These are phyloP conservation scores for Alternaria incomplexa DNA, from an alignment of 2,329 filamentous ascomycete species.

Conservation along the genomic window DNA sequence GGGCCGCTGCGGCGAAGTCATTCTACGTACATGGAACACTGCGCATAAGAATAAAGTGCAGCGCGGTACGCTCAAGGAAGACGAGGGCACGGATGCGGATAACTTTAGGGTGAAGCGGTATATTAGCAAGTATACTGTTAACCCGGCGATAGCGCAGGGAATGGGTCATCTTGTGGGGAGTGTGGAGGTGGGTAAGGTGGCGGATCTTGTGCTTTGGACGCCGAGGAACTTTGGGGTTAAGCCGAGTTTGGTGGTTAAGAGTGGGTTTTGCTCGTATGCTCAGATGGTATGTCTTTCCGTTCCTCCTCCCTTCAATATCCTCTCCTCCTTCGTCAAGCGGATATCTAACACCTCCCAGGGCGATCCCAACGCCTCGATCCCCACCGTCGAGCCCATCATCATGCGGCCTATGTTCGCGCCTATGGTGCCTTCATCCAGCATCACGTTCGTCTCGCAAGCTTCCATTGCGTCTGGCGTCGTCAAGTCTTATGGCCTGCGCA, in stretches of 20 bases:
- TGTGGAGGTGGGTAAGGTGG: conserved; percentile 86
- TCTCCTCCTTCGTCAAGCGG: neutral
- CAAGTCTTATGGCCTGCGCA: conserved; percentile 75
- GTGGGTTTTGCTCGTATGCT: conserved; percentile 80
- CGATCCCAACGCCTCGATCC: conserved; percentile 67
- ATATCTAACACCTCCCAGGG: conserved; percentile 36
- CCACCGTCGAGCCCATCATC: conserved; percentile 83
- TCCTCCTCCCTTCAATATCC: neutral
- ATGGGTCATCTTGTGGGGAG: conserved; percentile 88
- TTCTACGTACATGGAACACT: conserved; percentile 94
- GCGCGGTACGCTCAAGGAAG: conserved; percentile 76
- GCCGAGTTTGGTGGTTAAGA: conserved; percentile 81
- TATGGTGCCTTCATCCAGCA: conserved; percentile 71
- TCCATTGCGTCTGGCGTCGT: conserved; percentile 72
- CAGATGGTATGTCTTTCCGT: conserved; percentile 71
- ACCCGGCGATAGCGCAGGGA: conserved; percentile 88
- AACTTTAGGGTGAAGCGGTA: conserved; percentile 94
- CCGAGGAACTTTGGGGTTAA: conserved; percentile 87
- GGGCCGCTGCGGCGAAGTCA: conserved; percentile 93
- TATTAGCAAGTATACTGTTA: conserved; percentile 94
- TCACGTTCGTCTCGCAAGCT: conserved; percentile 82
- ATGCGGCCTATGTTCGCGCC: conserved; percentile 86
- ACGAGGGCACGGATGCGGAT: conserved; percentile 78
- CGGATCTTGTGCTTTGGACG: conserved; percentile 88
- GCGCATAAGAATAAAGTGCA: conserved; percentile 96